Percentiles rank a stretch among this genome's conserved stretches.
Conservation (phyloP, 768 basidiomycete genomes). For the Naganishia onofrii region DNA sequence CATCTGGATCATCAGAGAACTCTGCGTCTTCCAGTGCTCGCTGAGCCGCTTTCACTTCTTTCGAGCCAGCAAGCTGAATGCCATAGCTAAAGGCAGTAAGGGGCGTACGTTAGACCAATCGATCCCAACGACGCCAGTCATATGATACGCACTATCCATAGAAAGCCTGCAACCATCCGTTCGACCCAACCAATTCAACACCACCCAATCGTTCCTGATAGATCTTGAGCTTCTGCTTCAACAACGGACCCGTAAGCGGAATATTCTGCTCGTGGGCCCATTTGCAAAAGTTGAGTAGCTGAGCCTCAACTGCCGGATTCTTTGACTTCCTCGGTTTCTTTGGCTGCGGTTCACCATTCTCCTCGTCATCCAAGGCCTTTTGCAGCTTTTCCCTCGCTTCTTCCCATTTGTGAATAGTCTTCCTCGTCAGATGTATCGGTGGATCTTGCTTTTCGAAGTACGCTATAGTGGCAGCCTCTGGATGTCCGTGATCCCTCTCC, state of each 20-base stretch:
- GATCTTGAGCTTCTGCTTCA: slow-evolving; percentile 23
- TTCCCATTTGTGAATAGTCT: slow-evolving; percentile 23
- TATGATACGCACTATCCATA: slow-evolving; percentile 14
- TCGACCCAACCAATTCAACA: slow-evolving; percentile 8
- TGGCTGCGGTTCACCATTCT: slow-evolving; percentile 10
- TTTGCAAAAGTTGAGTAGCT: slow-evolving; percentile 13
- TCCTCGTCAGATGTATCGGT: slow-evolving; percentile 20
- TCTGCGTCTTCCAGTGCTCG: slow-evolving; percentile 13
- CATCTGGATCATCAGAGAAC: slow-evolving; percentile 13
- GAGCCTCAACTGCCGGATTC: slow-evolving; percentile 22
- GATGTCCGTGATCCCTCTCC: slow-evolving; percentile 21
- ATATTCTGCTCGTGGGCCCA: slow-evolving; percentile 17
- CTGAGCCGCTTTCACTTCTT: slow-evolving; percentile 12
- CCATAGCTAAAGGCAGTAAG: neutral
- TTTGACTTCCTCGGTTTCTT: slow-evolving; percentile 14
- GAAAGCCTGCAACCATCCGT: slow-evolving; percentile 19
- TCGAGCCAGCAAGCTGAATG: slow-evolving; percentile 15
- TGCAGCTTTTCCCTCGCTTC: slow-evolving; percentile 12
- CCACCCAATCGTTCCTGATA: slow-evolving; percentile 20
- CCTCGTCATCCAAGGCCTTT: slow-evolving; percentile 18
- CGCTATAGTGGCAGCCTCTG: slow-evolving; percentile 10
- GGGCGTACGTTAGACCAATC: too few species aligned
- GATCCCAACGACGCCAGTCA: neutral
- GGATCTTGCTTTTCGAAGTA: slow-evolving; percentile 23
- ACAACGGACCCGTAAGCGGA: slow-evolving; percentile 20